Percentiles rank a stretch among this genome's conserved stretches.
phyloP scores from a whole-genome alignment of 495 filamentous ascomycete species.

The Penicillium roqueforti region DNA sequence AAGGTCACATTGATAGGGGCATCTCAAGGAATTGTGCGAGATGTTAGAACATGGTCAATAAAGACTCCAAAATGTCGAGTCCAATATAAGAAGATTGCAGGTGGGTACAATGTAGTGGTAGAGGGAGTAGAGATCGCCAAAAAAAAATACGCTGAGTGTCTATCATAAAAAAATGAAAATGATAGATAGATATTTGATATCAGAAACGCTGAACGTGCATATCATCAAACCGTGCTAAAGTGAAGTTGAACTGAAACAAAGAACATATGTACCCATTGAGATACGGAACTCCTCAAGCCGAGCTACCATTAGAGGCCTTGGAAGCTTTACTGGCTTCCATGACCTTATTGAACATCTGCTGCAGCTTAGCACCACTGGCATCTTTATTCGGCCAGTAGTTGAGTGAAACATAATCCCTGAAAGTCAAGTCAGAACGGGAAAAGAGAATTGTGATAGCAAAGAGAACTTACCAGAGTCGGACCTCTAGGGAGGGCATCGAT shows the following conservation, averaged over 20 bases:
- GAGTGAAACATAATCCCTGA: slow-evolving; percentile 46
- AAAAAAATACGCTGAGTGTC: slow-evolving; percentile 1
- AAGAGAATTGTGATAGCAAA: neutral
- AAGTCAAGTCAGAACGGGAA: slow-evolving; percentile 5
- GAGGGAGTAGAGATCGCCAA: neutral
- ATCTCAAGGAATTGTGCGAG: neutral
- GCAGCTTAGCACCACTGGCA: slow-evolving; percentile 40
- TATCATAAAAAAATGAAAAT: neutral
- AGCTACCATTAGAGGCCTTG: slow-evolving; percentile 28
- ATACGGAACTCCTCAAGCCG: slow-evolving; percentile 6
- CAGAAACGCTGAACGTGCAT: slow-evolving; percentile 15
- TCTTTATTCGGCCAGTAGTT: slow-evolving; percentile 51
- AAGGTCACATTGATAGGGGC: slow-evolving; percentile 3
- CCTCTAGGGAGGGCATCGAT: slow-evolving; percentile 39
- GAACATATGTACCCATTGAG: slow-evolving; percentile 1
- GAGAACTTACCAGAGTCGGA: slow-evolving; percentile 45
- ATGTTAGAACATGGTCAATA: neutral
- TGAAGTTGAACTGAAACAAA: slow-evolving; percentile 6
- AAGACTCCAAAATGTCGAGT: neutral
- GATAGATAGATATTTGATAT: slow-evolving; percentile 2
- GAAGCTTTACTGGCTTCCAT: slow-evolving; percentile 30
- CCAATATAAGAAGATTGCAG: slow-evolving; percentile 4
- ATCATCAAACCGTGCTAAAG: slow-evolving; percentile 13
- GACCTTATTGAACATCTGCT: slow-evolving; percentile 49
- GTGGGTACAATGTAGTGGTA: neutral